phyloP scores from a whole-genome alignment of 208 protist species.

The Acanthamoeba healyi region DNA sequence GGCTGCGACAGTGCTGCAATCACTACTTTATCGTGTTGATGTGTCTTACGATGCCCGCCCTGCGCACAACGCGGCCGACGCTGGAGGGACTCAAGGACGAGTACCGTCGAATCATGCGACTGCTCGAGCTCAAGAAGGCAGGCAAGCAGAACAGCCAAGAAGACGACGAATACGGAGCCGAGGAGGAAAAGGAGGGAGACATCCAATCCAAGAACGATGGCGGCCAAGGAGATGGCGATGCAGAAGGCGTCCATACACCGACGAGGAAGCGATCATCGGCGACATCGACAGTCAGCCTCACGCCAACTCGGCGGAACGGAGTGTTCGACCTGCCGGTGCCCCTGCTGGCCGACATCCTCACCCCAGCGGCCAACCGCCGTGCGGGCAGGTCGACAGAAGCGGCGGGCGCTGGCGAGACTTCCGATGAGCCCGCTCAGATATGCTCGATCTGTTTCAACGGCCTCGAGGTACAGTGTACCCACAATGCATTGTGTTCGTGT shows the following conservation, averaged over 20 bases:
- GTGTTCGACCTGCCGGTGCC: conserved; percentile 35
- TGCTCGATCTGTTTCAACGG: conserved; percentile 47
- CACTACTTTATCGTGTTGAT: conserved; percentile 83
- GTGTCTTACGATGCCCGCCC: conserved; percentile 55
- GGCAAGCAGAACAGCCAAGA: conserved; percentile 56
- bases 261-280: background rate
- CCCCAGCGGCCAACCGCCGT: background rate
- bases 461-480: conserved; percentile 59
- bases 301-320: background rate
- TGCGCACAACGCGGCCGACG: conserved; percentile 12
- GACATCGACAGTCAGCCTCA: conserved; percentile 18
- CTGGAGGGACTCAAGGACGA: conserved; percentile 21
- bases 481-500: too few species aligned
- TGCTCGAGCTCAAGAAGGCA: conserved; percentile 48
- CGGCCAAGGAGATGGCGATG: background rate
- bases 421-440: background rate
- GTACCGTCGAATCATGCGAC: conserved; percentile 48
- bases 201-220: background rate
- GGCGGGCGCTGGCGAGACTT: background rate
- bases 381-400: background rate
- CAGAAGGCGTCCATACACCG: background rate
- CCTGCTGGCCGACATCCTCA: conserved; percentile 41
- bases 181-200: background rate
- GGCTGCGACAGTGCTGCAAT: conserved; percentile 88
- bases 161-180: background rate